These are phyloP conservation scores for Oryza brachyantha DNA, from an alignment of 176 grass and related monocot genomes.

Conservation along the genomic window DNA sequence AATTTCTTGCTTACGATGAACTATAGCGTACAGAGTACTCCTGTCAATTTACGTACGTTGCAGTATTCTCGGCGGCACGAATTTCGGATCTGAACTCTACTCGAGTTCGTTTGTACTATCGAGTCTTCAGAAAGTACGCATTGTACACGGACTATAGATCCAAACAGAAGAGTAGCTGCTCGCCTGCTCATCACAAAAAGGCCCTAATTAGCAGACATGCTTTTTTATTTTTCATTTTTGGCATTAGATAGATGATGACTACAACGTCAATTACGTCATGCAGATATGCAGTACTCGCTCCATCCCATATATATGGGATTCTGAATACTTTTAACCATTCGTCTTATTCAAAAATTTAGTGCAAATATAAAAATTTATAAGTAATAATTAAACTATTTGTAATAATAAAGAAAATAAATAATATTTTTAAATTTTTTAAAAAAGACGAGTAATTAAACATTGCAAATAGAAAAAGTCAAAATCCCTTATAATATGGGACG, in stretches of 20 bases:
- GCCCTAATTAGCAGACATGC: background rate
- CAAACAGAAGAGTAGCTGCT: background rate
- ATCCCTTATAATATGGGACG: too few species aligned
- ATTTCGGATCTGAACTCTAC: background rate
- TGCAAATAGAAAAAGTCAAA: too few species aligned
- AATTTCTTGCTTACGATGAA: background rate
- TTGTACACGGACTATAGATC: background rate
- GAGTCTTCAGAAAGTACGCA: background rate
- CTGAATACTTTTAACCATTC: too few species aligned
- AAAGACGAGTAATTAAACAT: too few species aligned
- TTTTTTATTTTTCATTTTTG: background rate
- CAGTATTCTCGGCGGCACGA: background rate
- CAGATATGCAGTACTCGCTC: too few species aligned
- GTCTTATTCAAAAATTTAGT: too few species aligned
- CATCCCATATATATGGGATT: too few species aligned
- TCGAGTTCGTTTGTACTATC: background rate
- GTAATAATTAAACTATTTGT: too few species aligned
- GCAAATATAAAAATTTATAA: too few species aligned
- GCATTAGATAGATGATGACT: background rate
- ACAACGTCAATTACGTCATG: background rate
- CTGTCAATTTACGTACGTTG: background rate
- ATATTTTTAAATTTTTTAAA: too few species aligned
- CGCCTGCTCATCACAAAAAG: background rate
- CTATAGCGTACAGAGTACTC: background rate
- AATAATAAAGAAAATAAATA: too few species aligned